Base-by-base conservation (phyloP, 495 filamentous ascomycete species). In the Daldinia childiae region DNA sequence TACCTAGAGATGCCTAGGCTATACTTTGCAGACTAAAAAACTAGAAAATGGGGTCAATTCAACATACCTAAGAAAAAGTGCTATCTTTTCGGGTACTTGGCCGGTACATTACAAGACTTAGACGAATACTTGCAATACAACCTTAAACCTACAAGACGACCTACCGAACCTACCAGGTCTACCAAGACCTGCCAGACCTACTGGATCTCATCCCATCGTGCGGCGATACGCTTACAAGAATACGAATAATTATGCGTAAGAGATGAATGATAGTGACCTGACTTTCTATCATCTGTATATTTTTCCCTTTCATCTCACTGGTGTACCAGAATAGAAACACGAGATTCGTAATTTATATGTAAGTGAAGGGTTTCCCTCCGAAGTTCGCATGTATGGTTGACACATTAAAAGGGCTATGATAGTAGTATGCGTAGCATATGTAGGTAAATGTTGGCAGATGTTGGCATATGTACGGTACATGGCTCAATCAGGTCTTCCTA, bases 341-440 rank as follows among this genome's bases (percentile, higher is more conserved):
- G 43, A 60, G 43, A 36, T 58, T 67, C 50, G 69, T 67, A 45
- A 64, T 60, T 11, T 21, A 39, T 43, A 48, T 62, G 48, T 65
- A 68, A 34, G 48, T 43, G 38, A 65, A 66, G 17, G 48, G 51
- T 43, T 41, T 29, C 57, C 19, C 59, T 59, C 65, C 70, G 60
- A 68, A 51, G 15, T 27, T 68, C 69, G 69, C 69, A 56, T 61
- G 68, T 64, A 64, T 50, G 55, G 7, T 66, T 64, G 69, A 72
- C 69, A 64, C 59, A 72, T 72, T 64, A 36, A 45, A 61, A 36
- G 30, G 15, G 19, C n/a, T 36, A 30, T 24, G 54, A 19, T 30
- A 34, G 30, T 57, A 17, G 27, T 24, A 36, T 57, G 17, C 15
- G 30, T 36, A 36, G 52, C 59, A 38, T 59, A 54, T 52, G 54